Base-by-base conservation (phyloP, 2,329 filamentous ascomycete species). In the Drechslerella coelobrocha region DNA sequence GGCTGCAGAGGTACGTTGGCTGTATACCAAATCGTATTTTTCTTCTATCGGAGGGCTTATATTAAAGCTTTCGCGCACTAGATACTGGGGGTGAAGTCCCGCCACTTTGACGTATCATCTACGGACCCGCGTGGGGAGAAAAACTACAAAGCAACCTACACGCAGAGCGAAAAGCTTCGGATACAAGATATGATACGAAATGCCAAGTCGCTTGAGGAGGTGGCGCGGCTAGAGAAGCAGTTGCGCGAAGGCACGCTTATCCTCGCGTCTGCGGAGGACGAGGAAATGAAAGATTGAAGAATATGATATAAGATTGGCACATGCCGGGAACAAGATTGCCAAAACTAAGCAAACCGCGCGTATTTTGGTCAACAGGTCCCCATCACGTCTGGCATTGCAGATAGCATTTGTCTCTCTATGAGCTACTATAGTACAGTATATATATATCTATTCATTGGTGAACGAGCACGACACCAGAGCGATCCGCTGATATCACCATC, bases 401-500 rank as follows among this genome's bases (percentile, higher is more conserved):
- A 14, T 55, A 29, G 26, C 24, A 34, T 17, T 31, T 21, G 47
- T 59, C 10, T 59, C 2, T 47, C 31, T 26, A 27, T 7, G 29
- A 50, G 23, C 14, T 37, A 24, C 17, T 52, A 53, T 41, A 29
- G 9, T 47, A 61, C 48, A 34, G 27, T 23, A 34, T 26, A 27
- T 55, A 62, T 71, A 34, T 59, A 53, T 51, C 59, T 31, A 55
- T 48, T 48, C 62, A 88, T 77, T 85, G 84, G 78, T 86, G 96
- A 57, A 97, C 88, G 82, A 94, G 96, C 48, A 97, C 87, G 78
- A 93, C 88, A 0, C 94, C 94, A 39, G 88, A 90, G 75, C 93
- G 84, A 81, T 99, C 94, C 59, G 89, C 92, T 74, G 90, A 95
- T 53, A 97, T 83, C 31, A 92, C 89, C 91, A 97, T 97, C 2